A percentile compares a stretch with the other conserved stretches of the same genome.
Conservation (phyloP, 2,329 filamentous ascomycete genomes). For the Fusarium oligoseptatum region DNA sequence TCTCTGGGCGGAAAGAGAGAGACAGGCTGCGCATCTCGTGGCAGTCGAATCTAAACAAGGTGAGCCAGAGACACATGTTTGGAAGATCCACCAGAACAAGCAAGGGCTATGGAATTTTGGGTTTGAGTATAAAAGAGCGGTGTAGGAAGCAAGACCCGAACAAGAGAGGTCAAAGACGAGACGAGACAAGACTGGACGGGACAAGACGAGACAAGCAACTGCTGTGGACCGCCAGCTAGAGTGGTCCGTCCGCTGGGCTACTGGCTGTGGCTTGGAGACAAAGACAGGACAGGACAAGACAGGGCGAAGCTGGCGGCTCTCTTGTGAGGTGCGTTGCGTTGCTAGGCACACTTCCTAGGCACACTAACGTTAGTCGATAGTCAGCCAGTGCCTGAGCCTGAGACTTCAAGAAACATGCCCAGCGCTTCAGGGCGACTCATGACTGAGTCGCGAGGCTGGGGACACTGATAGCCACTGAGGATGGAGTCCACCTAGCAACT, state of each 20-base stretch:
- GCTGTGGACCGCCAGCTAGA: constrained; percentile 35
- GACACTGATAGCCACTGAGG: background rate
- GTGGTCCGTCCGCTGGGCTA: constrained; percentile 25
- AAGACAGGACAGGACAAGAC: constrained; percentile 24
- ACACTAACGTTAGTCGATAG: background rate
- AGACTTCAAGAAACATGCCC: constrained; percentile 35
- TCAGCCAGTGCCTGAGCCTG: constrained; percentile 21
- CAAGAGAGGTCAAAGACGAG: constrained; percentile 37
- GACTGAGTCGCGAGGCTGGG: constrained; percentile 25
- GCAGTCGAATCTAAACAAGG: constrained; percentile 26
- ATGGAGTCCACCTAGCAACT: constrained; percentile 1
- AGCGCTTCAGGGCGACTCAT: constrained; percentile 16
- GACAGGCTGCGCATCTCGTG: constrained; percentile 17
- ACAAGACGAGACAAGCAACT: constrained; percentile 35
- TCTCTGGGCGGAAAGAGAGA: constrained; percentile 18
- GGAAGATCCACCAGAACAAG: constrained; percentile 35
- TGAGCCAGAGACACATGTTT: constrained; percentile 33
- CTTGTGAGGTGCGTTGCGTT: background rate
- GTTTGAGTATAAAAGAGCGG: constrained; percentile 45
- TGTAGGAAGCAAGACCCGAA: constrained; percentile 40
- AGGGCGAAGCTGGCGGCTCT: constrained; percentile 8
- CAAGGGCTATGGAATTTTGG: constrained; percentile 36
- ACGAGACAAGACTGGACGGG: constrained; percentile 38
- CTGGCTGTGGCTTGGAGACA: constrained; percentile 39
- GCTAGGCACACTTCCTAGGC: constrained; percentile 21